Evolutionary conservation across 2,329 filamentous ascomycete genomes (phyloP).

Genomic region (Penicillium sp.): DNA sequence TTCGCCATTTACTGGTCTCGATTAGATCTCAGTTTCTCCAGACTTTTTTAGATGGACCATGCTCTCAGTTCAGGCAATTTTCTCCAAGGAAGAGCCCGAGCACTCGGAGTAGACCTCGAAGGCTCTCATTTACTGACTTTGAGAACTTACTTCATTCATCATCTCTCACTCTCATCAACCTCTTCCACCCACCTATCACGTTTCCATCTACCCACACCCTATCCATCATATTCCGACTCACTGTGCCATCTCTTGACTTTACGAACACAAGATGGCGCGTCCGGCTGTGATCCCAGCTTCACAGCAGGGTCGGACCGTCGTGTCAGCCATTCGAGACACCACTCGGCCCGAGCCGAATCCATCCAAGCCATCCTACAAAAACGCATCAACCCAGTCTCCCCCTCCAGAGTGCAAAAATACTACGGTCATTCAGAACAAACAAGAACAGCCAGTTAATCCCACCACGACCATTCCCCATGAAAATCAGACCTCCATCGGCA

Average conservation of each 20-base stretch:
- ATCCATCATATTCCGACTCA: not conserved
- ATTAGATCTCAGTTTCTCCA: not conserved
- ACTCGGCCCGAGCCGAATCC: not conserved
- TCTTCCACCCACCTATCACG: not conserved
- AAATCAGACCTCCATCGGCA: not conserved
- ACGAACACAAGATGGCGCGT: not conserved
- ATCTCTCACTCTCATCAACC: not conserved
- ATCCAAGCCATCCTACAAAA: not conserved
- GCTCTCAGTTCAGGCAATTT: not conserved
- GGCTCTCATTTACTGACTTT: not conserved
- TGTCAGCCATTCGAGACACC: not conserved
- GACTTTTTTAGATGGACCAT: not conserved
- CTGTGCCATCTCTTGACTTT: not conserved
- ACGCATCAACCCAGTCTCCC: not conserved
- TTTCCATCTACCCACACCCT: not conserved
- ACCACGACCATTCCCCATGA: not conserved
- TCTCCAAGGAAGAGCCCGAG: no score
- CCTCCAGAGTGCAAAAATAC: not conserved
- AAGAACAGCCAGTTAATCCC: no score
- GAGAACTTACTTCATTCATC: not conserved
- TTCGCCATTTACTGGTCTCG: not conserved
- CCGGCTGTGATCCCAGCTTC: not conserved
- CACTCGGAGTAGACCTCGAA: not conserved
- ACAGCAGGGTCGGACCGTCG: not conserved
- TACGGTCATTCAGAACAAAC: no score